These are phyloP conservation scores for Juncus effusus DNA, from an alignment of 176 grass and related monocot genomes.

Conservation along the genomic window DNA sequence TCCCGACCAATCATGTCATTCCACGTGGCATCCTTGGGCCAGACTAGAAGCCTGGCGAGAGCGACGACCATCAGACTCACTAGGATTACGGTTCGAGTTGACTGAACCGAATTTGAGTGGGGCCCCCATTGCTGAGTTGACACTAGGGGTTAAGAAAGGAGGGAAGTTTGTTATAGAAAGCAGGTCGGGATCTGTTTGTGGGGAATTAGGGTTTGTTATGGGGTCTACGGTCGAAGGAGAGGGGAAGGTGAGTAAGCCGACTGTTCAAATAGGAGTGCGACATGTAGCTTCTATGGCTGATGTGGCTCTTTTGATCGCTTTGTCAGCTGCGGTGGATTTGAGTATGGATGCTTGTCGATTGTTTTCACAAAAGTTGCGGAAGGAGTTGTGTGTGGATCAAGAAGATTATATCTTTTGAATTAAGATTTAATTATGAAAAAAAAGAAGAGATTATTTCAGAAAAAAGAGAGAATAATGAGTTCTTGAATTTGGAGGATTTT, in stretches of 20 bases:
- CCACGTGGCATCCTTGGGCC: slow-evolving; percentile 96
- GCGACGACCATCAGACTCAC: slow-evolving; percentile 65
- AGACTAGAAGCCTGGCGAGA: slow-evolving; percentile 94
- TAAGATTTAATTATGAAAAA: slow-evolving; percentile 11
- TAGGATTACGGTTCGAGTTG: slow-evolving; percentile 84
- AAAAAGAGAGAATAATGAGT: not conserved
- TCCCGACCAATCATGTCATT: slow-evolving; percentile 39
- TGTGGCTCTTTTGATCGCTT: slow-evolving; percentile 76
- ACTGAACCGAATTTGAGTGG: slow-evolving; percentile 64
- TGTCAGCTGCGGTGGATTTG: slow-evolving; percentile 73
- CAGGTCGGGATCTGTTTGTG: slow-evolving; percentile 39
- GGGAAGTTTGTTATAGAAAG: slow-evolving; percentile 72
- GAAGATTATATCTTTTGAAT: slow-evolving; percentile 31
- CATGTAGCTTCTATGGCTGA: slow-evolving; percentile 83
- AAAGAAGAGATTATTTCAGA: slow-evolving; percentile 1
- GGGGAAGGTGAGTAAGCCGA: slow-evolving; percentile 58
- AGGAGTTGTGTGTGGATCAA: slow-evolving; percentile 74
- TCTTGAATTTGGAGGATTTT: slow-evolving; percentile 4
- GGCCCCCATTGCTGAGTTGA: slow-evolving; percentile 60
- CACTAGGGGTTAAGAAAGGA: slow-evolving; percentile 60
- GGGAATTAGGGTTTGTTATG: slow-evolving; percentile 75
- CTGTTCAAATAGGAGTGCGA: slow-evolving; percentile 78
- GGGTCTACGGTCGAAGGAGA: slow-evolving; percentile 74
- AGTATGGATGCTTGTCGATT: slow-evolving; percentile 91
- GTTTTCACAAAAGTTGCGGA: slow-evolving; percentile 77